A percentile compares a stretch with the other conserved stretches of the same genome.
Conservation (phyloP, 352 stramenopile species). For the Phytophthora boehmeriae region DNA sequence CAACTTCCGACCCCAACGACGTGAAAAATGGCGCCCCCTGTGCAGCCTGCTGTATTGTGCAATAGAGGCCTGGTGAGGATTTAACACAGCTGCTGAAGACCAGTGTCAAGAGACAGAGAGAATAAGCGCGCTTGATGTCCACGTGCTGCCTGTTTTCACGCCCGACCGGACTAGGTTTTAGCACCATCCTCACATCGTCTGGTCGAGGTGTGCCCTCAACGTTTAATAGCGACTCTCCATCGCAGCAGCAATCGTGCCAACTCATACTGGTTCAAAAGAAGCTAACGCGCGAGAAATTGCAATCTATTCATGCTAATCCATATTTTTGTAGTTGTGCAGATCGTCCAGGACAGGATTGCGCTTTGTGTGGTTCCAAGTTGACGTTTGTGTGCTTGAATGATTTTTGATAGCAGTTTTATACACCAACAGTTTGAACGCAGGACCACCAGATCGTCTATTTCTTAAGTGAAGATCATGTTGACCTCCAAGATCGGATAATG, state of each 20-base stretch:
- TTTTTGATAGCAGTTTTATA: constrained; percentile 1
- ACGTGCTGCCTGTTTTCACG: constrained; percentile 18
- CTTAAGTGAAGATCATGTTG: background rate
- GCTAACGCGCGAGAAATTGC: constrained; percentile 40
- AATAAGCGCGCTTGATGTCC: constrained; percentile 27
- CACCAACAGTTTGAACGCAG: too few species aligned
- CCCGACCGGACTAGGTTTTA: constrained; percentile 4
- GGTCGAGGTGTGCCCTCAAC: constrained; percentile 11
- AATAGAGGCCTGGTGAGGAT: constrained; percentile 42
- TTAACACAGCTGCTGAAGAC: too few species aligned
- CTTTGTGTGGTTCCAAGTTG: background rate
- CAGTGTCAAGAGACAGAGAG: constrained; percentile 5
- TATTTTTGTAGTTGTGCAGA: constrained; percentile 12
- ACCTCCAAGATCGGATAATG: too few species aligned
- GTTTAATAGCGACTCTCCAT: constrained; percentile 16
- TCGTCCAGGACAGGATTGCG: background rate
- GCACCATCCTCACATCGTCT: background rate
- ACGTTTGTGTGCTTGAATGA: constrained; percentile 1
- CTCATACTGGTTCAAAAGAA: constrained; percentile 26
- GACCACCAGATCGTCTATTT: too few species aligned
- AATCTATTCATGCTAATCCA: constrained; percentile 40
- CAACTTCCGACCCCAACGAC: constrained; percentile 21
- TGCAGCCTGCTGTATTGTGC: constrained; percentile 69
- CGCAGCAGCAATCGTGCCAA: constrained; percentile 39
- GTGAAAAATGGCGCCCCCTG: constrained; percentile 56